Base-by-base conservation (phyloP, 768 basidiomycete genomes). In the Trametes sanguinea region DNA sequence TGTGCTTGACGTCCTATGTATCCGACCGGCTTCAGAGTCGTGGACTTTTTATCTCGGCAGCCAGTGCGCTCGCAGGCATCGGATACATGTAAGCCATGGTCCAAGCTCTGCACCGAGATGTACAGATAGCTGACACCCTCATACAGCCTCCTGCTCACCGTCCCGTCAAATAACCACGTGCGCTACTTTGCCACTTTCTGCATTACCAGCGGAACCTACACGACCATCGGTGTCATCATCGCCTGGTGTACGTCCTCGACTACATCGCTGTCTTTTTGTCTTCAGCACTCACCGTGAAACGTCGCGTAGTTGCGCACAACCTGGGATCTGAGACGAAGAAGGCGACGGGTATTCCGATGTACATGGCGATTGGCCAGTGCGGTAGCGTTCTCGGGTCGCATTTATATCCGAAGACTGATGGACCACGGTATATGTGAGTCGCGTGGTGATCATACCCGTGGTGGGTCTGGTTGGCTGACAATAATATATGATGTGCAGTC, bases 341-440 rank as follows among this genome's bases (percentile, higher is more conserved):
- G 57, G 89, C 90, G 0, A 84, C 88, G 0, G 89, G 89, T 0
- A 87, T 90, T 35, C 88, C 88, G 8, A 80, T 89, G 74, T 90
- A 90, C 69, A 90, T 90, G 85, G 82, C 87, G 10, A 89, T 92
- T 40, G 90, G 90, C 0, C 90, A 92, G 69, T 85, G 88, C 53
- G 90, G 89, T 11, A 88, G 88, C 62, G 74, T 90, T 50, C 77
- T 89, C n/a, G 89, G 88, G n/a, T 81, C 88, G 0, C 88, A 90
- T 61, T 75, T 92, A 11, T 91, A 84, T 72, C 90, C 89, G 0
- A 75, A 79, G 14, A 77, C 79, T 0, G 84, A 90, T 42, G 83
- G 84, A 0, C 90, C 90, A 1, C 74, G 74, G 42, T 92, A 90
- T 64, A 82, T 82, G 89, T 90, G 52, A 65, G 85, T 68, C 27